Conservation (phyloP, 352 stramenopile species). For the Globisporangium nagaii region DNA sequence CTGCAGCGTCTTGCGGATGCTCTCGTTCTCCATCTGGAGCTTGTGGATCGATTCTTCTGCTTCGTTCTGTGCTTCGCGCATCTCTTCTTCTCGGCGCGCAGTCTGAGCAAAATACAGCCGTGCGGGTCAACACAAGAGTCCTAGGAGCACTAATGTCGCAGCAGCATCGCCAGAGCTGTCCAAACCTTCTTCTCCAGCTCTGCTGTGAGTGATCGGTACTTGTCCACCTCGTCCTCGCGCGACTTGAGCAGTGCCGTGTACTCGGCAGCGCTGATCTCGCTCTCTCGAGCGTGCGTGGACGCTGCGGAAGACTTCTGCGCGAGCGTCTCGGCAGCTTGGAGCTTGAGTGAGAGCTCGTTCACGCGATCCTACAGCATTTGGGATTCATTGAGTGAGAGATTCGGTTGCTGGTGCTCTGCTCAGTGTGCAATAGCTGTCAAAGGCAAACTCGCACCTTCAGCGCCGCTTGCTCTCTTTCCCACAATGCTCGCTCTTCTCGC, state of each 20-base stretch:
- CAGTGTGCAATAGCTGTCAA: no score
- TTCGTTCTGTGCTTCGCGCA: conserved; percentile 28
- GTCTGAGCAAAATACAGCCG: no score
- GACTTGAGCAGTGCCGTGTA: conserved; percentile 27
- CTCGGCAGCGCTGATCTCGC: conserved; percentile 13
- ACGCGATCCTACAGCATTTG: conserved; percentile 25
- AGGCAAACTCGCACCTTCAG: conserved; percentile 32
- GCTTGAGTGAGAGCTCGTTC: conserved; percentile 45
- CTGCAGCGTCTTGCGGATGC: conserved; percentile 34
- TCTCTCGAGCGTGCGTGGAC: conserved; percentile 14
- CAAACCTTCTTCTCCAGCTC: conserved; percentile 51
- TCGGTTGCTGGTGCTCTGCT: background rate
- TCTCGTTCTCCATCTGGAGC: conserved; percentile 45
- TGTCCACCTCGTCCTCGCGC: conserved; percentile 45
- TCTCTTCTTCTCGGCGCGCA: conserved; percentile 34
- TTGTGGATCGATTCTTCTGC: conserved; percentile 47
- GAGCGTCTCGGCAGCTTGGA: conserved; percentile 44
- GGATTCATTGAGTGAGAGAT: background rate
- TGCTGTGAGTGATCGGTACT: conserved; percentile 26
- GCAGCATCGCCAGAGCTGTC: background rate
- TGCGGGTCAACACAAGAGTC: no score
- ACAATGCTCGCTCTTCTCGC: conserved; percentile 45
- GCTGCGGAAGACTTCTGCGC: conserved; percentile 22
- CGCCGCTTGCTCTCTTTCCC: conserved; percentile 37
- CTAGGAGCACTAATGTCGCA: background rate